phyloP scores from a whole-genome alignment of 2,329 filamentous ascomycete genomes.

The Didymella keratinophila region DNA sequence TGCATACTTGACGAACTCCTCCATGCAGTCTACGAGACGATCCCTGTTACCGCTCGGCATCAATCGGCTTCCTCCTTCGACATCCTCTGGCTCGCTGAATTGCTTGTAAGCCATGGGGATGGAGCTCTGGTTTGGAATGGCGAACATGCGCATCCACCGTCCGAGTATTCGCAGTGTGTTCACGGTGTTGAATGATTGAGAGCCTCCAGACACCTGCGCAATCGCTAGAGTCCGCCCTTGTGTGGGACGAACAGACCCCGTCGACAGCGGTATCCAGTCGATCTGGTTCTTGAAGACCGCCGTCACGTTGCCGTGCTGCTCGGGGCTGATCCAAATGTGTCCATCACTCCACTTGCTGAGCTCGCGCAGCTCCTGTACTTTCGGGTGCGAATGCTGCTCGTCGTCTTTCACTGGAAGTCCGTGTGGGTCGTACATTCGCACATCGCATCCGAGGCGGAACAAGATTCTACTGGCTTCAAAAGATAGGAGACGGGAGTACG shows the following conservation, averaged over 20 bases:
- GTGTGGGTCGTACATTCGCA: constrained; percentile 67
- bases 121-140: constrained; percentile 71
- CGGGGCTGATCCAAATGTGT: constrained; percentile 70
- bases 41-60: constrained; percentile 66
- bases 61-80: constrained; percentile 58
- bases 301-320: constrained; percentile 71
- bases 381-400: constrained; percentile 63
- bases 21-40: constrained; percentile 71
- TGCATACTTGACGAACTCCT: constrained; percentile 75
- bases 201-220: constrained; percentile 69
- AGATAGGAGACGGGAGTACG: constrained; percentile 68
- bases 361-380: constrained; percentile 69
- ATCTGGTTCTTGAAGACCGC: constrained; percentile 73
- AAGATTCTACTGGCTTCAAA: constrained; percentile 68
- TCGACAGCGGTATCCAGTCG: constrained; percentile 71
- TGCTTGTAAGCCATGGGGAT: constrained; percentile 70
- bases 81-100: constrained; percentile 61
- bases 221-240: constrained; percentile 71
- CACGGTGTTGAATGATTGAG: constrained; percentile 72
- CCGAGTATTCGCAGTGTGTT: constrained; percentile 71
- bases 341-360: constrained; percentile 71
- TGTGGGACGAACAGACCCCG: constrained; percentile 69
- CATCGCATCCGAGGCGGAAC: constrained; percentile 70
- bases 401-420: constrained; percentile 71
- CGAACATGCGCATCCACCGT: constrained; percentile 75